Conservation (phyloP, 176 grass and related monocot genomes). For the Thinopyrum elongatum region DNA sequence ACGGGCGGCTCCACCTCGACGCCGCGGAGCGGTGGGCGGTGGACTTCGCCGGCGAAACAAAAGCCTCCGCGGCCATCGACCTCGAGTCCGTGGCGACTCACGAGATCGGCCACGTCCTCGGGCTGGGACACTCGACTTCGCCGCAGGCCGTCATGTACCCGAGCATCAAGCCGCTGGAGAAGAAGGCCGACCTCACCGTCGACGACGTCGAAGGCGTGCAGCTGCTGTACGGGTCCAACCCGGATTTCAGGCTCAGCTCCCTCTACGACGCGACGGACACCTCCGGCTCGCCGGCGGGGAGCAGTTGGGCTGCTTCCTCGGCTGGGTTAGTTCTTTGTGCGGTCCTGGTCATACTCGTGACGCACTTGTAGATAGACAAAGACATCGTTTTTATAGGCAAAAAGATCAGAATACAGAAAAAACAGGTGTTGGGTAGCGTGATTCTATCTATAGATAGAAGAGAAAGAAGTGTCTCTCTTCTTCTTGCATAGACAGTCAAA, state of each 20-base stretch:
- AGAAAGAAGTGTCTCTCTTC: not conserved
- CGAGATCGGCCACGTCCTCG: constrained; percentile 94
- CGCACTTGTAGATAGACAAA: constrained; percentile 29
- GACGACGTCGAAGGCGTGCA: constrained; percentile 89
- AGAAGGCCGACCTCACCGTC: constrained; percentile 66
- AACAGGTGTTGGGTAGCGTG: not conserved
- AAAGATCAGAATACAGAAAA: not conserved
- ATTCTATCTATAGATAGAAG: not conserved
- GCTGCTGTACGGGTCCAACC: constrained; percentile 75
- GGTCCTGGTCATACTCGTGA: constrained; percentile 30
- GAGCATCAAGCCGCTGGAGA: constrained; percentile 53
- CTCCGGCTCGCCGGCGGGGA: constrained; percentile 22
- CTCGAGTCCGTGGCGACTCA: constrained; percentile 88
- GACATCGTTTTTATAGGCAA: not conserved
- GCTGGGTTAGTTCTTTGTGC: not conserved
- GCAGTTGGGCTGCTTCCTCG: constrained; percentile 14
- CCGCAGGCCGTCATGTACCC: constrained; percentile 92
- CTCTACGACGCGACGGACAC: constrained; percentile 52
- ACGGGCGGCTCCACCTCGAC: constrained; percentile 86
- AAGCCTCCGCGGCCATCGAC: constrained; percentile 39
- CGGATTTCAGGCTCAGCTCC: constrained; percentile 66
- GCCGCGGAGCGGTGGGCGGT: constrained; percentile 71
- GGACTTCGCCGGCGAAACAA: constrained; percentile 36
- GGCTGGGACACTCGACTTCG: constrained; percentile 70
- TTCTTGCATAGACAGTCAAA: constrained; percentile 11